Conservation (phyloP, 257 asterid genomes). For the Thymus quinquecostatus region DNA sequence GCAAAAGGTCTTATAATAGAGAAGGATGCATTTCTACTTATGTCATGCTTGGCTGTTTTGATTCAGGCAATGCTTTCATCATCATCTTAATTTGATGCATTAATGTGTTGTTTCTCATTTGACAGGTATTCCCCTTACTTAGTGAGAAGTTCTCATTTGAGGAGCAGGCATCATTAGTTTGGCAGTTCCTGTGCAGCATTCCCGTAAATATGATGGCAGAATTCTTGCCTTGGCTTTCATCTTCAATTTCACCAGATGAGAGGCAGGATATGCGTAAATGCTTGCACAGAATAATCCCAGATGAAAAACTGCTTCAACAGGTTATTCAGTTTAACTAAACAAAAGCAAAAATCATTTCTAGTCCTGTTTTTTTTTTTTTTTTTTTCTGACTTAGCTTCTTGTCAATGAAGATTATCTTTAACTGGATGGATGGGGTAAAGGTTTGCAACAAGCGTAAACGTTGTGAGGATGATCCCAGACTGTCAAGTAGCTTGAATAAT, state of each 20-base stretch:
- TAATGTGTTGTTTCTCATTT: slow-evolving; percentile 28
- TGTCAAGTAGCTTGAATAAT: slow-evolving; percentile 40
- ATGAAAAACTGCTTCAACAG: slow-evolving; percentile 89
- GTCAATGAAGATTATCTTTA: slow-evolving; percentile 70
- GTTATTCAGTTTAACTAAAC: slow-evolving; percentile 46
- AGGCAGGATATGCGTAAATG: slow-evolving; percentile 87
- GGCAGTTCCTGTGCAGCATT: slow-evolving; percentile 98
- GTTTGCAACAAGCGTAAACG: slow-evolving; percentile 76
- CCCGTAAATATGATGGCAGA: slow-evolving; percentile 99
- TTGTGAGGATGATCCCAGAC: slow-evolving; percentile 49
- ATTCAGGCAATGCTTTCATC: not conserved
- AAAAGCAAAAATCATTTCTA: slow-evolving; percentile 18
- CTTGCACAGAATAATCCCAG: slow-evolving; percentile 81
- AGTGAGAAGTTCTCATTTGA: slow-evolving; percentile 86
- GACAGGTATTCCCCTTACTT: slow-evolving; percentile 87
- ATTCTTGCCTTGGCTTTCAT: slow-evolving; percentile 97
- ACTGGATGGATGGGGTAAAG: slow-evolving; percentile 95
- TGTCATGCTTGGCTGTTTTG: slow-evolving; percentile 13
- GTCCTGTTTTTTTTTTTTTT: slow-evolving; percentile 27
- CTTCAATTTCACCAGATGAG: slow-evolving; percentile 84
- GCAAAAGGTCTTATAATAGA: not conserved
- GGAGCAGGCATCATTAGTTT: slow-evolving; percentile 95
- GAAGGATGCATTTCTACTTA: slow-evolving; percentile 15
- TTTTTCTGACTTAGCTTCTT: slow-evolving; percentile 47
- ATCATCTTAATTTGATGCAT: slow-evolving; percentile 27